Conservation (phyloP, 169 alveolate species). For the Neospora caninum region DNA sequence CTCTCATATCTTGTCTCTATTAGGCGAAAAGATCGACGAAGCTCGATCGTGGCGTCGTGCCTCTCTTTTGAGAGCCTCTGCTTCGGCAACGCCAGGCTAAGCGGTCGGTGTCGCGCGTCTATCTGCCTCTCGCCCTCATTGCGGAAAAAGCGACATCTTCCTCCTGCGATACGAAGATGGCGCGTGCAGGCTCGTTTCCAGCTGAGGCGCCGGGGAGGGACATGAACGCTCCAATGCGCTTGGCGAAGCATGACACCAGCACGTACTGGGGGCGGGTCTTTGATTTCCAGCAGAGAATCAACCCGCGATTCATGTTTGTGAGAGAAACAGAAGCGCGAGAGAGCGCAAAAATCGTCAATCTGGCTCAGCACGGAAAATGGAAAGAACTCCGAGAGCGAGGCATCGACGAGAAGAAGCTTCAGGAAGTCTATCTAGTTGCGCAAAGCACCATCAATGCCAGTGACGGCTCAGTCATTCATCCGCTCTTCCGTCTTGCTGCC, state of each 20-base stretch:
- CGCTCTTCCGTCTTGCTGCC: slow-evolving; percentile 48
- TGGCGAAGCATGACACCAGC: background rate
- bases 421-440: background rate
- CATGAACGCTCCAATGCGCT: slow-evolving; percentile 37
- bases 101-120: too few species aligned
- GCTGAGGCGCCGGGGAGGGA: background rate
- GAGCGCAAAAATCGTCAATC: background rate
- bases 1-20: too few species aligned
- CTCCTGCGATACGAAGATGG: too few species aligned
- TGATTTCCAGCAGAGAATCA: slow-evolving; percentile 40
- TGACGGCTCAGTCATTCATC: slow-evolving; percentile 39
- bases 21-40: too few species aligned
- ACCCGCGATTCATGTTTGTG: slow-evolving; percentile 46
- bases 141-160: too few species aligned
- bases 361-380: slow-evolving; percentile 8
- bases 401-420: slow-evolving; percentile 17
- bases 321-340: background rate
- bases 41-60: too few species aligned
- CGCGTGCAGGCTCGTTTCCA: too few species aligned
- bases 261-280: slow-evolving; percentile 63
- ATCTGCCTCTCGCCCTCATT: too few species aligned
- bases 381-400: slow-evolving; percentile 17
- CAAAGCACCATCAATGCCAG: slow-evolving; percentile 50
- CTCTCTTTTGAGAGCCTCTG: too few species aligned
- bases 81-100: too few species aligned